A percentile compares a stretch with the other conserved stretches of the same genome.
Conservation (phyloP, 768 basidiomycete species). For the Mycena olivaceomarginata region DNA sequence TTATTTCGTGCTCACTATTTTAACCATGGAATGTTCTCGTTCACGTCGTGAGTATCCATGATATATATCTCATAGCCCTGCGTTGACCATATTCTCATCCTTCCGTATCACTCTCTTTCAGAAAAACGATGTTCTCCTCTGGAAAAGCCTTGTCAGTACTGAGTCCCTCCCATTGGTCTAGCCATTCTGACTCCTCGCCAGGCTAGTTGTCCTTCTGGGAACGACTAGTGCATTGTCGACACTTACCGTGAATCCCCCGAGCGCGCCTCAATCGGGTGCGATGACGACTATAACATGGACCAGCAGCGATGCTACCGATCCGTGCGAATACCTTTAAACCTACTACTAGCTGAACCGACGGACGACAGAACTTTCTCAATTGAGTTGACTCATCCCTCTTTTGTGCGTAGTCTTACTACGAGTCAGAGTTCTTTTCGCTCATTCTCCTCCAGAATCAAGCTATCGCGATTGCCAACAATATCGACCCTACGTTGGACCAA, state of each 20-base stretch:
- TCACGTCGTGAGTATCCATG: background rate
- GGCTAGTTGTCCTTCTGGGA: background rate
- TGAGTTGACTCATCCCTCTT: slow-evolving; percentile 25
- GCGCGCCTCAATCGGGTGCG: slow-evolving; percentile 9
- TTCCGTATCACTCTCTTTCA: background rate
- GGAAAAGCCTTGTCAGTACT: slow-evolving; percentile 1
- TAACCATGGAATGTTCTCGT: slow-evolving; percentile 5
- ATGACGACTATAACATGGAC: slow-evolving; percentile 30
- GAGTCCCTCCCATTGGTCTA: background rate
- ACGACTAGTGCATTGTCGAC: background rate
- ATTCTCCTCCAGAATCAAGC: slow-evolving; percentile 5
- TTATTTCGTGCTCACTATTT: slow-evolving; percentile 7
- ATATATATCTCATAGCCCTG: background rate
- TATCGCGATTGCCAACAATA: slow-evolving; percentile 34
- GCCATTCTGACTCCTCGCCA: background rate
- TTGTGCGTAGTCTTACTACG: background rate
- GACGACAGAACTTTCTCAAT: slow-evolving; percentile 24
- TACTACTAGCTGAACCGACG: background rate
- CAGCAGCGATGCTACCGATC: slow-evolving; percentile 19
- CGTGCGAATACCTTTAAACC: background rate
- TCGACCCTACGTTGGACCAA: slow-evolving; percentile 18
- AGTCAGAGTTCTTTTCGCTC: too few relatives aligned
- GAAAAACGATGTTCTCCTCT: slow-evolving; percentile 22
- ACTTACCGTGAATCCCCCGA: slow-evolving; percentile 9
- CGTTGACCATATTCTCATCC: background rate